Evolutionary conservation across 805 yeast species (phyloP), one percentile per base, ranked within the genome.

Genomic region (Komagataella mondaviorum): DNA sequence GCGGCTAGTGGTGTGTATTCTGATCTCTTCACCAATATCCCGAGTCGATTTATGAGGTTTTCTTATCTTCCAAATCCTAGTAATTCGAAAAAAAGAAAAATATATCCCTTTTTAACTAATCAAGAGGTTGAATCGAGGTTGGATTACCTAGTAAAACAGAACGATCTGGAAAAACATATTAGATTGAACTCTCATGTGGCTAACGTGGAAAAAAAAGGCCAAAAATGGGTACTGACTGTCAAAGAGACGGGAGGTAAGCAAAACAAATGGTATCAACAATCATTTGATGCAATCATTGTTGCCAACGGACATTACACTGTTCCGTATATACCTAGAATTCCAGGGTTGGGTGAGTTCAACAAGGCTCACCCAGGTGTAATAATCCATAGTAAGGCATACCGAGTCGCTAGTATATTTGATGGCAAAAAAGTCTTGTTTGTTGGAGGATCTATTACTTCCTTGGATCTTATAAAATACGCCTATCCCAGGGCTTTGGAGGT

Each of bases 271-370:
- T 60, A 56, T 54, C 67, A 63, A 50, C 60, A 65, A 24, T 61
- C 55, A 10, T 74, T 63, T 53, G 77, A 75, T 58, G 57, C 57
- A 43, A 61, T 73, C 12, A 65, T 74, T 6, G 59, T 71, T 7
- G 72, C 77, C 2, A 69, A 65, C 47, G 78, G 78, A 22, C 77
- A 72, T 56, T 73, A 66, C 55, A 62, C 67, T 16, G 63, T 63
- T 6, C 76, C 76, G 2, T 57, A 55, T 49, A 56, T 70, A 20
- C 78, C 78, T 2, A 51, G 56, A 23, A 62, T 70, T n/a, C 56
- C 60, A 0, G 77, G 76, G 1, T 56, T 71, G 45, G 63, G 68
- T 3, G 65, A 66, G 52, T 71, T 66, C 63, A 59, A 64, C 47
- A 54, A 57, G 23, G 55, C 57, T 22, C 54, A 57, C 48, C 68